Evolutionary conservation across 2,329 filamentous ascomycete species (phyloP).

Genomic region (Catunica adiposa): DNA sequence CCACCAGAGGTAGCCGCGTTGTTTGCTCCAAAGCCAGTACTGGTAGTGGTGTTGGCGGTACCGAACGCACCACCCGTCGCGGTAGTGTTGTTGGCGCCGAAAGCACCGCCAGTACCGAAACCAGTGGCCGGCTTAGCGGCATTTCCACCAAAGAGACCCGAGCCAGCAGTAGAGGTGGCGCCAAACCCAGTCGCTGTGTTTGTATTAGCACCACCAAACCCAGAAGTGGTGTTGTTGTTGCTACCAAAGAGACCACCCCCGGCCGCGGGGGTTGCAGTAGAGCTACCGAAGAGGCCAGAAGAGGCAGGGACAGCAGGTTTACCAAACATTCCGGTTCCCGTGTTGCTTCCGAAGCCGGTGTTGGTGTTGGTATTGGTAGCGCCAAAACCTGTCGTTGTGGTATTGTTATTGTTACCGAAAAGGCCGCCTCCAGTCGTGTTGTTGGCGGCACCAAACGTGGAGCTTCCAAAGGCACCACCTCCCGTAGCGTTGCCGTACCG

Average conservation of each 20-base stretch:
- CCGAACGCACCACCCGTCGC: constrained; percentile 18
- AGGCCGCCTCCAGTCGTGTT: constrained; percentile 18
- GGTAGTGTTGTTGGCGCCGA: constrained; percentile 1
- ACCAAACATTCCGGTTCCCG: constrained; percentile 23
- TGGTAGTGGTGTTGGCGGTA: constrained; percentile 3
- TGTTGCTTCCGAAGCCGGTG: constrained; percentile 8
- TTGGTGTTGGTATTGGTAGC: constrained; percentile 18
- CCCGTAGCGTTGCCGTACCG: constrained; percentile 70
- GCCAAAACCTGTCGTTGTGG: constrained; percentile 1
- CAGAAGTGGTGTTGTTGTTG: constrained; percentile 22
- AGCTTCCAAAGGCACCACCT: constrained; percentile 61
- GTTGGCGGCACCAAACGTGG: no score
- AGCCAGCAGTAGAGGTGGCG: constrained; percentile 17
- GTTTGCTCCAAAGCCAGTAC: constrained; percentile 18
- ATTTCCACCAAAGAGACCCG: constrained; percentile 14
- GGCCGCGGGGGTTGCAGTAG: constrained; percentile 17
- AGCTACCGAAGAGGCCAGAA: neutral
- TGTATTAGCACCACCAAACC: constrained; percentile 17
- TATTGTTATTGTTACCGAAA: constrained; percentile 22
- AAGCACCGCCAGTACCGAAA: constrained; percentile 27
- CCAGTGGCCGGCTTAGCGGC: constrained; percentile 25
- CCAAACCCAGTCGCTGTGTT: neutral
- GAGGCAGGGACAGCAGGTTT: neutral
- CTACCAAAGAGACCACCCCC: constrained; percentile 30
- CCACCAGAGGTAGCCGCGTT: constrained; percentile 12